These are phyloP conservation scores for Ophiostoma montium DNA, from an alignment of 2,329 filamentous ascomycete genomes.

Conservation along the genomic window DNA sequence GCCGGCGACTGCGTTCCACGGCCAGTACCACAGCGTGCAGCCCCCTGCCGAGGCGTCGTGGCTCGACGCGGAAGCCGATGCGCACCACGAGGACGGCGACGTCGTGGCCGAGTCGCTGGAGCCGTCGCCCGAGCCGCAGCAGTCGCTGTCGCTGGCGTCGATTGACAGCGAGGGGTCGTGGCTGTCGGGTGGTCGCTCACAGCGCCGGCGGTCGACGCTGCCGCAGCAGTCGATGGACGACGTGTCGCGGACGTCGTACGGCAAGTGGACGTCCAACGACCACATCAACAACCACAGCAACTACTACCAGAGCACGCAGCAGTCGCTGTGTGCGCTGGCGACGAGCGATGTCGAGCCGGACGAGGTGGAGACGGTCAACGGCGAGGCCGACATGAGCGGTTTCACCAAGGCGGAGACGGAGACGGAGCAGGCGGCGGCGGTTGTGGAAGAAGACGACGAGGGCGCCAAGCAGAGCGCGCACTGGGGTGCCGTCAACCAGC, in stretches of 20 bases:
- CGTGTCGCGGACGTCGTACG: constrained; percentile 24
- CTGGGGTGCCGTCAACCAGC: constrained; percentile 24
- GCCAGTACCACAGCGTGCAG: constrained; percentile 5
- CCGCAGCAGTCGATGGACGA: constrained; percentile 41
- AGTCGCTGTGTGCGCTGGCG: constrained; percentile 26
- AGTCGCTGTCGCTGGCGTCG: constrained; percentile 79
- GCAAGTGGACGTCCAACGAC: constrained; percentile 29
- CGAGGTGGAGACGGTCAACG: constrained; percentile 19
- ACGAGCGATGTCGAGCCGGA: constrained; percentile 25
- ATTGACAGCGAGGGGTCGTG: constrained; percentile 94
- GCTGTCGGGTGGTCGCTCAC: constrained; percentile 59
- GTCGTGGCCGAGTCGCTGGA: constrained; percentile 27
- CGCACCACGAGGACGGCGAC: constrained; percentile 29
- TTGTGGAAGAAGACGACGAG: background rate
- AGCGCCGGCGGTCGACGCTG: constrained; percentile 27
- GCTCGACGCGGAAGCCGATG: constrained; percentile 20
- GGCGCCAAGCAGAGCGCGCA: constrained; percentile 16
- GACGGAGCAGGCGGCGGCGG: background rate
- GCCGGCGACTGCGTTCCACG: constrained; percentile 3
- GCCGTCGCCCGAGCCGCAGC: constrained; percentile 44
- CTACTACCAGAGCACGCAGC: constrained; percentile 27
- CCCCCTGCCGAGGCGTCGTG: background rate
- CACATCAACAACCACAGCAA: constrained; percentile 21
- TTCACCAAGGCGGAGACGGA: background rate
- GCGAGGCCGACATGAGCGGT: constrained; percentile 20